Evolutionary conservation across 225 moss, liverwort and hornwort genomes (phyloP), one percentile per base, ranked within the genome.

Genomic region (Physcomitrellopsis africana): DNA sequence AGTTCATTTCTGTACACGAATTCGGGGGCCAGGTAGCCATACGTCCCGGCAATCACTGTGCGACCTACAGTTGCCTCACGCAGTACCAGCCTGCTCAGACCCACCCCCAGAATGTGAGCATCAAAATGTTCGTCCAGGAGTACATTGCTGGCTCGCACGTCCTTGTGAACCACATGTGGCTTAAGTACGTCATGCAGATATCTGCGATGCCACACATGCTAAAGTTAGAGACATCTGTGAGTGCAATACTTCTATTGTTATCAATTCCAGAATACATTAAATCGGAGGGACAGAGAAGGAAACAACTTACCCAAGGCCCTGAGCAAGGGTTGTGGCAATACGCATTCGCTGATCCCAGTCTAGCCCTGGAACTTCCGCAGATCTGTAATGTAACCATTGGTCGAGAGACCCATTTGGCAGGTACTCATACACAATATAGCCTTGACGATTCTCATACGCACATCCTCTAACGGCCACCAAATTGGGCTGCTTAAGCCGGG

Each of bases 1-100:
- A 96, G 89, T 76, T 96, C 96, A 37, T 93, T 96, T 51, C 93
- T 75, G 69, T 93, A 93, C 65, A 96, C 89, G 49, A 89, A 96
- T 69, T 96, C 96, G 0, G 96, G 96, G 13, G 96, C 93, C 32
- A 89, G 69, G 67, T 96, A 96, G 29, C 96, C 96, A 67, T 93
- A 93, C 10, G 93, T 96, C 65, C 96, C 93, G 19, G 89, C 89
- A 46, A 92, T 92, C 45, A 96, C 93, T 8, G 96, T 93, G 72
- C 83, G 90, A 23, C 93, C 93, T 59, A 79, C 84, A 32, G 83
- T 79, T 49, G 89, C 81, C 72, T 90, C 93, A 19, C 93, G 90
- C 66, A 90, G 74, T 43, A 86, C 83, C 87, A 93, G 79, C 81
- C 92, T 90, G 80, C 90, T 86, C 63, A 93, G 82, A 51, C 96